Base-by-base conservation (phyloP, 768 basidiomycete species). In the Termitomyces sp. region DNA sequence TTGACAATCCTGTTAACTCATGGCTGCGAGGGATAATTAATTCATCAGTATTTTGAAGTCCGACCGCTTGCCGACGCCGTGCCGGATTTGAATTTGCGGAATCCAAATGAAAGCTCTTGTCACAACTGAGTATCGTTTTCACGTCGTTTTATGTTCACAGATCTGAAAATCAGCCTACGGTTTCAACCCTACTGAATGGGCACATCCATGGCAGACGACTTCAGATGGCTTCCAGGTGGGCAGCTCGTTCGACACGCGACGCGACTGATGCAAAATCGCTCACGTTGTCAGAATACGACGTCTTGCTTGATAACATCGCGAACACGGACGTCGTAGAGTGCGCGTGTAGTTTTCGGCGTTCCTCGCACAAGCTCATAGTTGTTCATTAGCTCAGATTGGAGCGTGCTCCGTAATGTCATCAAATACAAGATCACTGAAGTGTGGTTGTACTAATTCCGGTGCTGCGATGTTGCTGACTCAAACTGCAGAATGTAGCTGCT, bases 381-480 rank as follows among this genome's bases (percentile, higher is more conserved):
- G 47, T 42, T 57, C 54, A 23, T 43, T 26, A 87, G 87, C 63
- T 73, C 75, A 63, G 86, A 89, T 65, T 94, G 91, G 92, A 63
- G 75, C 19, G 69, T 76, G 41, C 75, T 94, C 44, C 82, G 88
- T 40, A 79, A 86, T 64, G 81, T 83, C 54, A 82, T 94, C 67
- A 91, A 91, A 68, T 67, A 78, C 67, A 90, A 84, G 68, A 74
- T 92, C 11, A 71, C 78, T 64, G 73, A 89, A 75, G 91, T 91
- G 62, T 53, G 62, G 53, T 43, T 53, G 43, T n/a, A 38, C 51
- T 61, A 30, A 46, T 53, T 33, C 54, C 52, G 44, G 52, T 66
- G 52, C 57, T 58, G 35, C 35, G 55, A 59, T 53, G 30, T 33
- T 47, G 41, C 41, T 41, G 42, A 41, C 49, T 55, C 55, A 33